Percentiles rank a stretch among this genome's conserved stretches.
Evolutionary conservation across 202 grass and related monocot genomes (phyloP).

Genomic region (Bolboschoenoplectus hybrid): DNA sequence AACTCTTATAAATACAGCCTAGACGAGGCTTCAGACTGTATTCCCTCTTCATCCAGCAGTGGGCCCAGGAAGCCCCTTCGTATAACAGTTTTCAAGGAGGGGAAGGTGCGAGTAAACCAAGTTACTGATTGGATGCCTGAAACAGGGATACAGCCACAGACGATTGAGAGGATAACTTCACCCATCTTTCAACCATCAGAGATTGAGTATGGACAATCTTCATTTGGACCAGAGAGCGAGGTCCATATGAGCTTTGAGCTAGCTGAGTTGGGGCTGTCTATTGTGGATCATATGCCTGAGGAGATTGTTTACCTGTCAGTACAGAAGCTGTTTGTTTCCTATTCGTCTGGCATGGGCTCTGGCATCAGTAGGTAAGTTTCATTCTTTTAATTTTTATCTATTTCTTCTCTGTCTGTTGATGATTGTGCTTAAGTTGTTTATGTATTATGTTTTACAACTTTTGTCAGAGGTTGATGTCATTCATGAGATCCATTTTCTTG

Average conservation of each 20-base stretch:
- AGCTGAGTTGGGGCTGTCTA: slow-evolving; percentile 73
- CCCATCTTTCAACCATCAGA: slow-evolving; percentile 78
- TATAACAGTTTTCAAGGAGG: slow-evolving; percentile 82
- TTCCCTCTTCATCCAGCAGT: slow-evolving; percentile 54
- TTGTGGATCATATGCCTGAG: slow-evolving; percentile 98
- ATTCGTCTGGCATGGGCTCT: slow-evolving; percentile 96
- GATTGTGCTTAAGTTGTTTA: not conserved
- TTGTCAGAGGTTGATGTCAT: not conserved
- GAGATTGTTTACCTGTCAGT: slow-evolving; percentile 93
- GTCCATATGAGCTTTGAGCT: slow-evolving; percentile 92
- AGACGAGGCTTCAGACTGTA: slow-evolving; percentile 78
- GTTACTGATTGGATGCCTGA: slow-evolving; percentile 89
- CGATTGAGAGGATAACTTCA: slow-evolving; percentile 59
- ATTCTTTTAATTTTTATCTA: slow-evolving; percentile 36
- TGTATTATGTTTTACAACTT: not conserved
- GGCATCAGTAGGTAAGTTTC: slow-evolving; percentile 78
- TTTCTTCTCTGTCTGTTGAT: slow-evolving; percentile 31
- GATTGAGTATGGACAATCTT: slow-evolving; percentile 67
- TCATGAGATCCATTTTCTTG: slow-evolving; percentile 22
- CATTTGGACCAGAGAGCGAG: slow-evolving; percentile 66
- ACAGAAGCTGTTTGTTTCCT: slow-evolving; percentile 79
- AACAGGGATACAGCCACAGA: slow-evolving; percentile 55
- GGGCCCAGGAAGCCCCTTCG: slow-evolving; percentile 65
- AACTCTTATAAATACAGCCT: slow-evolving; percentile 72
- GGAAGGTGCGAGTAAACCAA: slow-evolving; percentile 67